A percentile compares a stretch with the other conserved stretches of the same genome.
These are phyloP conservation scores for Trichoderma guizhouense DNA, from an alignment of 2,329 filamentous ascomycete species.

Conservation along the genomic window DNA sequence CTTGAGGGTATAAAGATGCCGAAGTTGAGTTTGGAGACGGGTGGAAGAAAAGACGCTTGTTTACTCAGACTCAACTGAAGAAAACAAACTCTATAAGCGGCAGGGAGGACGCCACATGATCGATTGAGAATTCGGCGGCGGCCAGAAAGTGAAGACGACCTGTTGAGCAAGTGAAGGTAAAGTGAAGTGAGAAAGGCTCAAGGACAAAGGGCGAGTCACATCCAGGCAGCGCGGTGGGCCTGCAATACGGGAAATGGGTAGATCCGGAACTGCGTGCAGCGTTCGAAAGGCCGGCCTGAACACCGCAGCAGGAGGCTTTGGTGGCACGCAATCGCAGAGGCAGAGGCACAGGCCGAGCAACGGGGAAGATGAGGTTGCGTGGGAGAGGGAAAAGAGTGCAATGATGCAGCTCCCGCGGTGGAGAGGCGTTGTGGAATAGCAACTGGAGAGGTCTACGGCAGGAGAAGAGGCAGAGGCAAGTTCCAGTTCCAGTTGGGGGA, in stretches of 20 bases:
- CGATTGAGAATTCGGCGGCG: constrained; percentile 9
- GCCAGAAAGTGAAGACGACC: not conserved
- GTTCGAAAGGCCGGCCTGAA: constrained; percentile 20
- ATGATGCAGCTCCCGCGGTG: constrained; percentile 28
- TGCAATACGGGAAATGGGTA: constrained; percentile 19
- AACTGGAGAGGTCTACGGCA: not conserved
- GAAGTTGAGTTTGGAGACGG: not conserved
- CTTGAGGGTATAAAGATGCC: not conserved
- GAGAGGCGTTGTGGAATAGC: constrained; percentile 7
- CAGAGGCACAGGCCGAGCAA: not conserved
- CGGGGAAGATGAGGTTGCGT: constrained; percentile 16
- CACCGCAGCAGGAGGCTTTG: constrained; percentile 20
- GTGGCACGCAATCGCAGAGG: constrained; percentile 14
- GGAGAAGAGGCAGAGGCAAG: constrained; percentile 24
- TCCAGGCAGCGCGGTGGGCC: constrained; percentile 23
- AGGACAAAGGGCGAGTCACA: constrained; percentile 22
- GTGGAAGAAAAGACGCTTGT: not conserved
- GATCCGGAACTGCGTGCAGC: constrained; percentile 22
- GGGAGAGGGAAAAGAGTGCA: constrained; percentile 16
- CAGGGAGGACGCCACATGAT: constrained; percentile 21
- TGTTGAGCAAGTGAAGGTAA: not conserved
- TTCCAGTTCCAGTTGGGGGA: constrained; percentile 26
- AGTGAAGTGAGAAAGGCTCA: not conserved
- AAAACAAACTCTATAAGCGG: constrained; percentile 17
- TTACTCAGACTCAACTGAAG: constrained; percentile 15